A percentile compares a stretch with the other conserved stretches of the same genome.
Conservation (phyloP, 352 stramenopile genomes). For the Globisporangium solare region DNA sequence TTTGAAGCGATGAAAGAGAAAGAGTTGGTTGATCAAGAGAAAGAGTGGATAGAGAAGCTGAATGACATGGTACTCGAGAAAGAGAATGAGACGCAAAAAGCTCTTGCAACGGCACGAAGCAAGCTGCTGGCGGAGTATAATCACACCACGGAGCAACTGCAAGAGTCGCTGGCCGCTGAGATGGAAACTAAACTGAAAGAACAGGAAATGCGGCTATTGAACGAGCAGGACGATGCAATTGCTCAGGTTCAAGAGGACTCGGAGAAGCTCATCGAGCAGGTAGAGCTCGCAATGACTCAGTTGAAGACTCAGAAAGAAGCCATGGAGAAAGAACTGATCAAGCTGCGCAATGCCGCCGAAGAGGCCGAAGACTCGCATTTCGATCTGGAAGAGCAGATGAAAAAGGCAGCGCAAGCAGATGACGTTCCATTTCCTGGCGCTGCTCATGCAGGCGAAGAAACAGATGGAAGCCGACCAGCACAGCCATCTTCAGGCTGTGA, state of each 20-base stretch:
- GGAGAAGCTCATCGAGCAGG: constrained; percentile 71
- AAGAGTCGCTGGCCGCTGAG: constrained; percentile 24
- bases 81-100: constrained; percentile 15
- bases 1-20: constrained; percentile 10
- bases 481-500: not conserved
- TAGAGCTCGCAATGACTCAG: constrained; percentile 64
- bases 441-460: constrained; percentile 38
- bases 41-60: constrained; percentile 22
- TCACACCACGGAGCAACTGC: constrained; percentile 22
- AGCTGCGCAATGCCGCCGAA: constrained; percentile 51
- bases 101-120: constrained; percentile 15
- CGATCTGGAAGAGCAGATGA: constrained; percentile 51
- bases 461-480: constrained; percentile 20
- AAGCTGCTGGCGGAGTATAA: constrained; percentile 19
- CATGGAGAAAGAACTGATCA: constrained; percentile 47
- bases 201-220: constrained; percentile 36
- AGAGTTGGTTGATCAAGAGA: constrained; percentile 17
- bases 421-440: constrained; percentile 43
- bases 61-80: not conserved
- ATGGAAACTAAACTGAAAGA: constrained; percentile 34
- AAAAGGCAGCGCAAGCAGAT: constrained; percentile 52
- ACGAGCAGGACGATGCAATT: constrained; percentile 72
- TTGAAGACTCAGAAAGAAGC: constrained; percentile 73
- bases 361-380: constrained; percentile 74
- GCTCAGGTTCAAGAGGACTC: constrained; percentile 76